Percentiles rank a stretch among this genome's conserved stretches.
Evolutionary conservation across 768 basidiomycete species (phyloP).

Genomic region (Ramaria rubella): DNA sequence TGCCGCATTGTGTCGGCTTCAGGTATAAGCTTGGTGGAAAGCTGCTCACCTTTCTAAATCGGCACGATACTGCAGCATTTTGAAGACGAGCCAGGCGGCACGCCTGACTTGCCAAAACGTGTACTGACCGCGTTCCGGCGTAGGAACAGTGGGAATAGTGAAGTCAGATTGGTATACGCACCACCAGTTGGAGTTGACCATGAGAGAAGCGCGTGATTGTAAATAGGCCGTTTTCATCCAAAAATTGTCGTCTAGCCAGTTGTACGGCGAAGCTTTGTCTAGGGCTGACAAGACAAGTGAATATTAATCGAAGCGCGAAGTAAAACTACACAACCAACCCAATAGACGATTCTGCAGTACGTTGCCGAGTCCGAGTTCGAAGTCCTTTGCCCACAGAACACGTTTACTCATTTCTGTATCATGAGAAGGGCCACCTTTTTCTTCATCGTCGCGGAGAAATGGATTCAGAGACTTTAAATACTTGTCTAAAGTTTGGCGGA

Average conservation of each 20-base stretch:
- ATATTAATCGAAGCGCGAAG: constrained; percentile 4
- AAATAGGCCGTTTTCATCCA: constrained; percentile 87
- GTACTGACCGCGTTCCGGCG: constrained; percentile 23
- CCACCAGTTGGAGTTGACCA: constrained; percentile 97
- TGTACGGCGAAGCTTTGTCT: constrained; percentile 75
- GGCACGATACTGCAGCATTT: constrained; percentile 67
- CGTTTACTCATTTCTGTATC: constrained; percentile 47
- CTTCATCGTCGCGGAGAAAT: constrained; percentile 68
- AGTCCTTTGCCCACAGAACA: constrained; percentile 57
- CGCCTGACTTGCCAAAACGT: constrained; percentile 82
- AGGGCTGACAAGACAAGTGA: constrained; percentile 46
- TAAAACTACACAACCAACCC: constrained; percentile 37
- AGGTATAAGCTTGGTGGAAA: neutral
- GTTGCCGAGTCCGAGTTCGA: constrained; percentile 62
- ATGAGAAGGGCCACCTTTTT: constrained; percentile 46
- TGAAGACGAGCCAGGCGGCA: constrained; percentile 73
- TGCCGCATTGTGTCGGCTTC: neutral
- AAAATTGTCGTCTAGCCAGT: constrained; percentile 93
- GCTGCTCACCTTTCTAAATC: constrained; percentile 50
- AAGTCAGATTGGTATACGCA: constrained; percentile 74
- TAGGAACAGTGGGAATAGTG: constrained; percentile 39
- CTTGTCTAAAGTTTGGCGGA: constrained; percentile 64
- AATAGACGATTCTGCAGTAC: constrained; percentile 65
- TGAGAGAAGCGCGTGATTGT: constrained; percentile 77
- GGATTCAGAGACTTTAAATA: constrained; percentile 79